Base-by-base conservation (phyloP, 306 rosid species). In the Prunus mongolica region DNA sequence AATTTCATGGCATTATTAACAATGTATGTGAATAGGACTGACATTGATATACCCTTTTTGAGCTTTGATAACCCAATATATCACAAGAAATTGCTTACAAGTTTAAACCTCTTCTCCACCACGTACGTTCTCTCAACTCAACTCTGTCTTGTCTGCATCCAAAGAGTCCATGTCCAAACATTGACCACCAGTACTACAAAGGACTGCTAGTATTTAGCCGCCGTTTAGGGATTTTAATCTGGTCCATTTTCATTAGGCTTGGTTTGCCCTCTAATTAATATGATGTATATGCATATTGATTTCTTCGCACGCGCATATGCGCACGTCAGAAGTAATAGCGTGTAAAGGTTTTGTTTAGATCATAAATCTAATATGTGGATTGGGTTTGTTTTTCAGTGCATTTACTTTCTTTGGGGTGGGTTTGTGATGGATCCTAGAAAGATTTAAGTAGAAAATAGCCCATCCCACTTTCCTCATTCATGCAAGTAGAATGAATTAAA, bases 271-370 rank as follows among this genome's bases (percentile, higher is more conserved):
- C 64, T 58, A 1, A 11, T 58, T 4, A 58, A 6, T 27, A 58
- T 20, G 0, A 3, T 11, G 20, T 11, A 4, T 57, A 11, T 24
- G 4, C 4, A 47, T 47, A 47, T 32, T 32, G 6, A 0, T 32
- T 32, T 32, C 7, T 32, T 5, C 1, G 6, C 1, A 5, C 38
- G 0, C 38, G 38, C 0, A 3, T 30, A 30, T 30, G 32, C 32
- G 32, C 32, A 30, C 32, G 0, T 30, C 0, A 30, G 0, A 3
- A 3, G 4, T 3, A 30, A 30, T 3, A 0, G 4, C 0, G 4
- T 30, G 4, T 3, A 30, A 3, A 30, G 5, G 0, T 0, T 30
- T 30, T 28, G 4, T 28, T 28, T 28, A 32, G 6, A 6, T 32
- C 6, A 4, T 4, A 32, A 32, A 32, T 32, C 38, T 32, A 32